Evolutionary conservation across 495 filamentous ascomycete species (phyloP), one percentile per base, ranked within the genome.

Genomic region (Neurospora tetraspora): DNA sequence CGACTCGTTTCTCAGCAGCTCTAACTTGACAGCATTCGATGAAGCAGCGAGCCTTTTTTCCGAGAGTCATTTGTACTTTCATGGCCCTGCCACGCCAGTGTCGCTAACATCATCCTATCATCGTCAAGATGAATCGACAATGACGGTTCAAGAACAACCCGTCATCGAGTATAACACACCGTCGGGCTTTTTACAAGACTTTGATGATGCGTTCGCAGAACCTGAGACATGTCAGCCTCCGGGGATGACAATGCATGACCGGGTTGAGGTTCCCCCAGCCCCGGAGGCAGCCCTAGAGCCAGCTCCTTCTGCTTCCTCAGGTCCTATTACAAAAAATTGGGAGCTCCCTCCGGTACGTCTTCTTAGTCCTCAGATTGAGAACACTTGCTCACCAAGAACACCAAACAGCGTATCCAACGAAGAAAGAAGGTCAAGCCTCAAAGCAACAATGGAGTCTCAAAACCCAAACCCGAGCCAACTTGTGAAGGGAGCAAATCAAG

Each of bases 381-480:
- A 10, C 18, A 8, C 39, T 20, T 16, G 6, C 45, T 31, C 27
- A 39, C n/a, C 53, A 10, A 45, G 31, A 70, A 34, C 27, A 18
- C 10, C 59, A 10, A 6, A 3, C 7, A 78, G 77, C 70, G 77
- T 20, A 78, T 78, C 11, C 73, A 65, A 5, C 75, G 77, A 12
- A 73, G 45, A 37, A 75, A 71, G 71, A 76, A 75, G 38, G 18
- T n/a, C 14, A 76, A 76, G 36, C 59, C 61, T 27, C 47, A 59
- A 59, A 59, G 68, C 31, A 68, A 68, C 38, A 74, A 43, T 6
- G 40, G 36, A 10, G 34, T 53, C 3, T 39, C 71, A 34, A 77
- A 76, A 16, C 74, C 68, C 37, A 73, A 69, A 42, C 75, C 71
- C 23, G 59, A 73, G 37, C n/a, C 71, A 34, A 31, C 39, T 42